Percentiles rank a stretch among this genome's conserved stretches.
Evolutionary conservation across 306 rosid genomes (phyloP).

Genomic region (Pterocarpus macrocarpus): DNA sequence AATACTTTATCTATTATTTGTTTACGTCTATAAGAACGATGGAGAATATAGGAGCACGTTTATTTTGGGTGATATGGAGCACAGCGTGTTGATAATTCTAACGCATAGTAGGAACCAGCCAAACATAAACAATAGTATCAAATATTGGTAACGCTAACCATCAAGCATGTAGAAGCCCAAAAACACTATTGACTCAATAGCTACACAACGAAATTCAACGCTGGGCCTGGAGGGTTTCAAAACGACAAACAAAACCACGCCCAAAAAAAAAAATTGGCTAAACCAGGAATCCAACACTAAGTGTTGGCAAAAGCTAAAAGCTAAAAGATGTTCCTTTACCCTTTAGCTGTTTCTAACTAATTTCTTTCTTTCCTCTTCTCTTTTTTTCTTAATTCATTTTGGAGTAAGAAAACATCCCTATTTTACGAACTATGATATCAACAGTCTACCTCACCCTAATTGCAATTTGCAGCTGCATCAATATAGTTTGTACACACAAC

Average conservation of each 20-base stretch:
- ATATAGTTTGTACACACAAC: conserved; percentile 43
- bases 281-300: conserved; percentile 40
- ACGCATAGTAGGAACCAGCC: conserved; percentile 24
- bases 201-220: conserved; percentile 30
- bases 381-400: neutral
- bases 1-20: too few relatives aligned
- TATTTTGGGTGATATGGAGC: too few relatives aligned
- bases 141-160: too few relatives aligned
- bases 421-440: conserved; percentile 43
- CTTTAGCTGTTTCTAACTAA: neutral
- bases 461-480: conserved; percentile 38
- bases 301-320: conserved; percentile 19
- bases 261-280: conserved; percentile 26
- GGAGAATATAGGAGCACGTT: too few relatives aligned
- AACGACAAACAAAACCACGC: conserved; percentile 36
- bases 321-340: neutral
- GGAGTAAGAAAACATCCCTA: neutral
- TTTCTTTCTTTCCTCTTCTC: neutral
- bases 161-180: too few relatives aligned
- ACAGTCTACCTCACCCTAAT: conserved; percentile 46
- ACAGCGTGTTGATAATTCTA: conserved; percentile 37
- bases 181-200: neutral
- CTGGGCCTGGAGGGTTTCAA: conserved; percentile 31
- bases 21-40: too few relatives aligned
- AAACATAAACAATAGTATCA: neutral